Evolutionary conservation across 441 rosid genomes (phyloP), one percentile per base, ranked within the genome.

Genomic region (Pelargonium myrrhifolium): DNA sequence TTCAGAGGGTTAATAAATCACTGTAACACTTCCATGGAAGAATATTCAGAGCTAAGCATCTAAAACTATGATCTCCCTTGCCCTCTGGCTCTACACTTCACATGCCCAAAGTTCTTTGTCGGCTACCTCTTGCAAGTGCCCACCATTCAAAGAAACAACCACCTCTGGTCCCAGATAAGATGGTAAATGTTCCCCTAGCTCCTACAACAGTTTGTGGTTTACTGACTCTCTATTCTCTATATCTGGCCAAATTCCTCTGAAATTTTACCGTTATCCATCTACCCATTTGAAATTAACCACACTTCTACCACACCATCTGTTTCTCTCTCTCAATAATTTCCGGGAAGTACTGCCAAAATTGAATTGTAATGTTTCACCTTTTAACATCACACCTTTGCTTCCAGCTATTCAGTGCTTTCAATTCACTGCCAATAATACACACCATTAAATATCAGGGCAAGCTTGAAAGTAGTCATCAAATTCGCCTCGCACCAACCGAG

Each of bases 401-500:
- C 65, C 86, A 79, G 84, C 80, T 82, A 82, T 83, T 79, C 74
- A 70, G 62, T 9, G 62, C 31, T 22, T 20, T 21, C 62, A 58
- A 28, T 58, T 58, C 28, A 22, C 62, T 58, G 31, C 62, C 62
- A 58, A 58, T 58, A 58, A 58, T 58, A 58, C 62, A 58, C 62
- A 22, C 35, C 74, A 71, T 69, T 58, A 20, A 78, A 49, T 72
- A 73, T 24, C 66, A 60, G 76, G 75, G 73, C 76, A 59, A 69
- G 65, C 74, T 56, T 24, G 68, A 70, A 75, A 35, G 77, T 72
- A 79, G 79, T 84, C 79, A 80, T 45, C 62, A 49, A 72, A 65
- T 43, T 26, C 68, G 80, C 70, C 80, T 77, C 73, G 60, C 71
- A 71, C 37, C 58, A 45, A 74, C 70, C 22, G 22, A 26, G 42